Conservation (phyloP, 2,329 filamentous ascomycete genomes). For the Cladophialophora exuberans region DNA sequence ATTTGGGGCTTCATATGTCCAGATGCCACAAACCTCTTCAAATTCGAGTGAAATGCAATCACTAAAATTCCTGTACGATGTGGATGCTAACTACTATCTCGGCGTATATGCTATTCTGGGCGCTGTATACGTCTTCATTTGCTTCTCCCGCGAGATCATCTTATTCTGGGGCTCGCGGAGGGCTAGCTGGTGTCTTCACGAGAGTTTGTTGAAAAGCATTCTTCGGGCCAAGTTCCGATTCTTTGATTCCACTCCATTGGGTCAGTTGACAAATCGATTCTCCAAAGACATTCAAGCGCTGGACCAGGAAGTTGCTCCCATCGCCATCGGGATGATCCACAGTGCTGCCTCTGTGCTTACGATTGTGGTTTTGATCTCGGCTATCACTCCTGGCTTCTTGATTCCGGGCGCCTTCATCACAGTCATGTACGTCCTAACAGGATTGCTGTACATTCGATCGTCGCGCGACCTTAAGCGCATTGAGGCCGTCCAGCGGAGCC, state of each 20-base stretch:
- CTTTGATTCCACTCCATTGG: slow-evolving; percentile 93
- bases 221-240: slow-evolving; percentile 94
- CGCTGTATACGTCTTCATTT: slow-evolving; percentile 74
- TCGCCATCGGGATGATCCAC: slow-evolving; percentile 76
- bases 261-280: slow-evolving; percentile 97
- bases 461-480: slow-evolving; percentile 95
- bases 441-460: slow-evolving; percentile 83
- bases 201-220: slow-evolving; percentile 74
- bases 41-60: slow-evolving; percentile 10
- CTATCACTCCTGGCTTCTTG: slow-evolving; percentile 88
- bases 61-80: slow-evolving; percentile 48
- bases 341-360: slow-evolving; percentile 73
- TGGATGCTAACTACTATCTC: slow-evolving; percentile 84
- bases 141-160: slow-evolving; percentile 80
- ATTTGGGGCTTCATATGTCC: slow-evolving; percentile 17
- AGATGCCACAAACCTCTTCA: slow-evolving; percentile 19
- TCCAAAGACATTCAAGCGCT: slow-evolving; percentile 95
- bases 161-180: slow-evolving; percentile 90
- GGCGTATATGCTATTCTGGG: slow-evolving; percentile 80
- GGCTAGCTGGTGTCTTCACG: slow-evolving; percentile 83
- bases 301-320: slow-evolving; percentile 92
- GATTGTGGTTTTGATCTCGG: slow-evolving; percentile 82
- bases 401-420: slow-evolving; percentile 86
- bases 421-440: slow-evolving; percentile 78
- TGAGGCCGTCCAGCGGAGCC: slow-evolving; percentile 91